These are phyloP conservation scores for Lactarius evosmus DNA, from an alignment of 768 basidiomycete genomes.

Conservation along the genomic window DNA sequence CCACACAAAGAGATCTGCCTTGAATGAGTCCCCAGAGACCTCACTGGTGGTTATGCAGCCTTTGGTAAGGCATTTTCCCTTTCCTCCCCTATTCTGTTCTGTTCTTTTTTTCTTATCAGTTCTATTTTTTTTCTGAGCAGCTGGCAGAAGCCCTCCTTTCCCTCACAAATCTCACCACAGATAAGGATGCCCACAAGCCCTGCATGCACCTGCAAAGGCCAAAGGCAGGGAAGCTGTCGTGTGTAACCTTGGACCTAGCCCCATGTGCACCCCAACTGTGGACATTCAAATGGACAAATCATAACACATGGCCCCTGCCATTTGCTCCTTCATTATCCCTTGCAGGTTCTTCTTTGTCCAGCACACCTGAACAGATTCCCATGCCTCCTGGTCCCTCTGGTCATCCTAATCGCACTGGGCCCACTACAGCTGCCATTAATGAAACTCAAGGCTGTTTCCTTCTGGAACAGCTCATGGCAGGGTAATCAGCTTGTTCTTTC, in stretches of 20 bases:
- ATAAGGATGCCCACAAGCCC: too few relatives aligned
- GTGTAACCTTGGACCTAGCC: too few relatives aligned
- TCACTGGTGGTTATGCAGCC: conserved; percentile 27
- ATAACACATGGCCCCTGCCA: too few relatives aligned
- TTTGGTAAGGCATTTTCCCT: conserved; percentile 18
- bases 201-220: too few relatives aligned
- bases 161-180: too few relatives aligned
- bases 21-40: conserved; percentile 15
- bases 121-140: conserved; percentile 28
- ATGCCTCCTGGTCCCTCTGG: conserved; percentile 63
- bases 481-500: conserved; percentile 43
- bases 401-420: conserved; percentile 51
- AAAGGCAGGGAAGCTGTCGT: too few relatives aligned
- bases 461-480: conserved; percentile 77
- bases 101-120: not conserved
- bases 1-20: too few relatives aligned
- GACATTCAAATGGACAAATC: too few relatives aligned
- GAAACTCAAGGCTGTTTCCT: conserved; percentile 71
- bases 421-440: conserved; percentile 47
- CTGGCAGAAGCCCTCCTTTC: too few relatives aligned
- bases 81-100: too few relatives aligned
- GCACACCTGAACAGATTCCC: conserved; percentile 57
- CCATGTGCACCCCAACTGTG: too few relatives aligned
- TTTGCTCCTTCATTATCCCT: too few relatives aligned
- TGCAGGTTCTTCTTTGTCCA: conserved; percentile 36